Evolutionary conservation across 768 basidiomycete genomes (phyloP).

Genomic region (Suillus cothurnatus): DNA sequence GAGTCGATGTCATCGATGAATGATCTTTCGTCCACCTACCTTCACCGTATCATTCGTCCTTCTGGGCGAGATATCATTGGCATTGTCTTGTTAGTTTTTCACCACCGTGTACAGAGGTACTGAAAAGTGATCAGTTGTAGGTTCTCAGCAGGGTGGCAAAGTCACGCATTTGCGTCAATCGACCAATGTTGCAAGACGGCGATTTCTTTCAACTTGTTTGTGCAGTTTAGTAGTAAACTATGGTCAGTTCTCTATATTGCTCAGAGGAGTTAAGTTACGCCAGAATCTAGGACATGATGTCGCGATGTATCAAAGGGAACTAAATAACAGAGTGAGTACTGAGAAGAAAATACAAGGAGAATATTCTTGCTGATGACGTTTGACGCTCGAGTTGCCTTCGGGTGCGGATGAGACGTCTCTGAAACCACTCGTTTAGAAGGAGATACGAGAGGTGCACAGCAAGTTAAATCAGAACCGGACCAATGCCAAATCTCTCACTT

Average conservation of each 20-base stretch:
- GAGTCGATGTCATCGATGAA: not conserved
- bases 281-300: not conserved
- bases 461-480: not conserved
- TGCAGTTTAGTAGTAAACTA: too few species aligned
- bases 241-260: not conserved
- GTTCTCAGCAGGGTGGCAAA: not conserved
- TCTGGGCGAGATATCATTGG: not conserved
- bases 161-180: too few species aligned
- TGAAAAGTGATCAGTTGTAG: not conserved
- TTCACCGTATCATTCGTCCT: not conserved
- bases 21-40: not conserved
- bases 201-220: not conserved
- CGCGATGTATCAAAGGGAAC: not conserved
- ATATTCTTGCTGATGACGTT: not conserved
- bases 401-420: not conserved
- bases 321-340: not conserved
- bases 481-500: not conserved
- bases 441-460: not conserved
- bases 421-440: not conserved
- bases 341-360: not conserved
- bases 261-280: not conserved
- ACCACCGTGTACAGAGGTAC: not conserved
- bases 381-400: not conserved
- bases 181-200: not conserved
- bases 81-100: not conserved